Base-by-base conservation (phyloP, 371 early-diverging fungal species). In the Mortierella sp. region DNA sequence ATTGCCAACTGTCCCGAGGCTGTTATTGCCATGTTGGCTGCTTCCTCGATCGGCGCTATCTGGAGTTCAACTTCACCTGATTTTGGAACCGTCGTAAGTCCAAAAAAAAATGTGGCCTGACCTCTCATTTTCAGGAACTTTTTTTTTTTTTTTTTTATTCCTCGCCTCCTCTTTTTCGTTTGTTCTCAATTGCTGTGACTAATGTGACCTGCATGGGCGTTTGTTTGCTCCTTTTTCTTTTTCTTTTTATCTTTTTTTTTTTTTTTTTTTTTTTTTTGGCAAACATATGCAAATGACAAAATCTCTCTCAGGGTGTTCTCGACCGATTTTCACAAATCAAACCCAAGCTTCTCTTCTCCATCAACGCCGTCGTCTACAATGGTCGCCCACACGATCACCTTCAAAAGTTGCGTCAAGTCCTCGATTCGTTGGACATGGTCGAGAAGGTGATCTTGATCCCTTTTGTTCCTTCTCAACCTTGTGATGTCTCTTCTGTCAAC, bases 51-150 rank as follows among this genome's bases (percentile, higher is more conserved):
- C 46, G 99, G 99, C 19, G 96, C 98, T 21, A 92, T 98, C 57
- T 99, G 98, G 95, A 97, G 94, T 81, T 92, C 92, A 0, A 91
- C 97, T 43, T 97, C 98, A 11, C 96, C 97, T 15, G 99, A 99
- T 82, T 96, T 98, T 84, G 98, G 98, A 21, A 86, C 91, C 23
- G 86, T 91, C 37, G 37, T 37, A 37, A 37, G 37, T 37, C 28
- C 28, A 28, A 60, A 51, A 29, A n/a, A 56, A 66, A 60, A 62
- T 47, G 60, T 52, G 29, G n/a, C 9, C 30, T 9, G 57, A 57
- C 30, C 57, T 29, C 29, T 26, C 57, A n/a, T 29, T n/a, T 18
- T 26, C 64, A 26, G 29, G 59, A 63, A 57, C 57, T 51, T 57
- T 50, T 58, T 67, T 50, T 55, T 43, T 29, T 52, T 46, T n/a